Evolutionary conservation across 2,329 filamentous ascomycete genomes (phyloP).

Genomic region (Colletotrichum sp.): DNA sequence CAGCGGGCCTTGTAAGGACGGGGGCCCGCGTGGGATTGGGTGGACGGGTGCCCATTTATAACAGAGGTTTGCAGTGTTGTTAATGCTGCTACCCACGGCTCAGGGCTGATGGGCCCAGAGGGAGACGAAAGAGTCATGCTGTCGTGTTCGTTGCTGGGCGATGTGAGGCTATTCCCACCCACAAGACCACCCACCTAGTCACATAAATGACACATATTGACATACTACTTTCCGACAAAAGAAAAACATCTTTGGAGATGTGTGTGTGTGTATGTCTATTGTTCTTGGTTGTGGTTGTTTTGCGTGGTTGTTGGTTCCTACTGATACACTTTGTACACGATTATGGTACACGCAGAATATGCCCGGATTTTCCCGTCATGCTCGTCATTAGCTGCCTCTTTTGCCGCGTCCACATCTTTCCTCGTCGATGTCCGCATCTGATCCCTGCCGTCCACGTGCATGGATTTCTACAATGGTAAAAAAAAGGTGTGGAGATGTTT

Average conservation of each 20-base stretch:
- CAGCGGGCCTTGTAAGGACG: not conserved
- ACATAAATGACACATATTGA: not conserved
- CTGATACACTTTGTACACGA: conserved; percentile 21
- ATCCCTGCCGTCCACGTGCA: not conserved
- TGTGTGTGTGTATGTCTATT: conserved; percentile 10
- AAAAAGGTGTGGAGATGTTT: not conserved
- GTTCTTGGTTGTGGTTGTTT: not conserved
- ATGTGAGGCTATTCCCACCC: not conserved
- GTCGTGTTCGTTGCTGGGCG: not conserved
- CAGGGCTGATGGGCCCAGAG: not conserved
- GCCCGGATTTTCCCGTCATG: conserved; percentile 12
- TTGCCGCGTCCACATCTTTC: not conserved
- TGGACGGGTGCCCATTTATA: not conserved
- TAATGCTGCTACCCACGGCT: not conserved
- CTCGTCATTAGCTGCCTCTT: conserved; percentile 14
- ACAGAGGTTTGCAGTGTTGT: not conserved
- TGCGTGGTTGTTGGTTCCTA: not conserved
- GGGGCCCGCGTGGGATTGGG: not conserved
- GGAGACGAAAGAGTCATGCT: not conserved
- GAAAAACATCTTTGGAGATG: not conserved
- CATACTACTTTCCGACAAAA: not conserved
- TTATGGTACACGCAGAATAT: conserved; percentile 19
- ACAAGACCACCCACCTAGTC: not conserved
- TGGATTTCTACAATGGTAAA: not conserved
- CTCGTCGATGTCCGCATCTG: not conserved